phyloP scores from a whole-genome alignment of 2,329 filamentous ascomycete species.

The Plenodomus tracheiphilus region DNA sequence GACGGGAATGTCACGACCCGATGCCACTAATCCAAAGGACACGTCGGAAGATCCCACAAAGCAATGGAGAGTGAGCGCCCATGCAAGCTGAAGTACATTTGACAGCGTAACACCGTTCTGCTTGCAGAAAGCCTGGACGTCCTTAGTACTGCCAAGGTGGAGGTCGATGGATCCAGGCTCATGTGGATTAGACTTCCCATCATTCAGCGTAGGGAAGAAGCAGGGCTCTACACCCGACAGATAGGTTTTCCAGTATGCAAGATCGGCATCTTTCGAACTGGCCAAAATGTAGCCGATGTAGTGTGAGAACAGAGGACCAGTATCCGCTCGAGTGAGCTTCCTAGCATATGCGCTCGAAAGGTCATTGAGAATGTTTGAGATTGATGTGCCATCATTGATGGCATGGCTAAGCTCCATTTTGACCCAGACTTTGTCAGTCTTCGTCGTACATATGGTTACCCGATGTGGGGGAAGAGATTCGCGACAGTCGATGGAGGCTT shows the following conservation, averaged over 20 bases:
- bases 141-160: constrained; percentile 35
- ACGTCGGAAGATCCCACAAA: constrained; percentile 55
- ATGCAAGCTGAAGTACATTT: constrained; percentile 56
- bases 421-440: constrained; percentile 44
- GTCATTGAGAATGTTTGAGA: constrained; percentile 54
- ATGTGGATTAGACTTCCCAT: constrained; percentile 39
- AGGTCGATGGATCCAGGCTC: constrained; percentile 46
- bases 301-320: constrained; percentile 43
- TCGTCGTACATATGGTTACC: constrained; percentile 51
- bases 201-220: constrained; percentile 49
- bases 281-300: constrained; percentile 42
- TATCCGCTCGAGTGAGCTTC: constrained; percentile 41
- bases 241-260: constrained; percentile 52
- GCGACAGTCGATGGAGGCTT: constrained; percentile 30
- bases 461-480: constrained; percentile 49
- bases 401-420: constrained; percentile 57
- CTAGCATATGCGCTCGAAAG: constrained; percentile 51
- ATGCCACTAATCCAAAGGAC: constrained; percentile 59
- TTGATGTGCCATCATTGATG: constrained; percentile 55
- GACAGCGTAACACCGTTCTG: constrained; percentile 52
- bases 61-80: constrained; percentile 55
- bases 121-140: constrained; percentile 43
- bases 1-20: constrained; percentile 58
- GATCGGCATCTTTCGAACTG: constrained; percentile 33
- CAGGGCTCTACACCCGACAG: constrained; percentile 52